Base-by-base conservation (phyloP, 306 rosid genomes). In the Sechiopsis laciniata region DNA sequence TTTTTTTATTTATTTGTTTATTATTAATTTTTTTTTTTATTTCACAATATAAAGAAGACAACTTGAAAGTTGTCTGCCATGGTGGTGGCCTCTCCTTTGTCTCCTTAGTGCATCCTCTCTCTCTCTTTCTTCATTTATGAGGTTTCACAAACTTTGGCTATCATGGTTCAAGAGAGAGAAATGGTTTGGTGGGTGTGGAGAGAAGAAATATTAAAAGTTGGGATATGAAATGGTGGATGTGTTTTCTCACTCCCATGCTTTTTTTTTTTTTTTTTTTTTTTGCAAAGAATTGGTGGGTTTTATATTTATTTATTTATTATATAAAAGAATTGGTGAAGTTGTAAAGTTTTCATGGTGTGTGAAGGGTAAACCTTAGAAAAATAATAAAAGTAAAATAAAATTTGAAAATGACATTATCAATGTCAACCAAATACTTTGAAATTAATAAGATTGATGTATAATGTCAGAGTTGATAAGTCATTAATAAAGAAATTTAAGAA, bases 11-110 rank as follows among this genome's bases (percentile, higher is more conserved):
- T 32, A 1, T 32, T 32, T 19, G 16, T 53, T n/a, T n/a, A n/a
- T n/a, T 53, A n/a, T n/a, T n/a, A 2, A 2, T 32, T 32, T 32
- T 32, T 32, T 32, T 19, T 53, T 53, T n/a, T n/a, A n/a, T n/a
- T 53, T 8, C 56, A 53, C 20, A 9, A 53, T 16, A 5, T 37
- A 37, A 5, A 53, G 56, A 55, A 19, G 7, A 19, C 60, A 55
- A 21, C 64, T 22, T 58, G 37, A 60, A 26, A 60, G 42, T 12
- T 60, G 66, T 60, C 66, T 60, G 37, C 66, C 66, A 24, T 10
- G n/a, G 66, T 10, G 62, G 62, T 56, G 62, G 32, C 62, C 62
- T 19, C 42, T 19, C 42, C 42, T 22, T 60, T 60, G 66, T 60
- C 66, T 60, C 37, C 37, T 58, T 13, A 4, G n/a, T 22, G 64